Conservation (phyloP, 768 basidiomycete species). For the Podaxis sp. region DNA sequence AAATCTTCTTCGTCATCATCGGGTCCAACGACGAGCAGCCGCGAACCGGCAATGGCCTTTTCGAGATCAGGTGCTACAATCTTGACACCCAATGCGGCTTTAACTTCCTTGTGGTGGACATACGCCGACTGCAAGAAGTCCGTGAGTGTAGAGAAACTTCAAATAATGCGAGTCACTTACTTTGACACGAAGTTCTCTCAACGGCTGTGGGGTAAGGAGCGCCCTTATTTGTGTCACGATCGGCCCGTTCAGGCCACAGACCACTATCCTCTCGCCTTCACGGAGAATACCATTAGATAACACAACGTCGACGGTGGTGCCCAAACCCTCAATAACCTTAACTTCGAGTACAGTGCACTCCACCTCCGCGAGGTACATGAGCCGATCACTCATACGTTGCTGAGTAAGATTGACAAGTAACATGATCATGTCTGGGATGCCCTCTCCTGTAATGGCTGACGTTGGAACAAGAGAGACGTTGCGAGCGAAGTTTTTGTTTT, state of each 20-base stretch:
- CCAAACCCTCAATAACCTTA: slow-evolving; percentile 97
- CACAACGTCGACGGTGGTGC: slow-evolving; percentile 96
- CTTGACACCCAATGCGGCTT: slow-evolving; percentile 96
- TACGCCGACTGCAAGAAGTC: slow-evolving; percentile 73
- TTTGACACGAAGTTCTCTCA: slow-evolving; percentile 95
- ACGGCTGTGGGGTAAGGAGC: slow-evolving; percentile 91
- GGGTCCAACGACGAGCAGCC: slow-evolving; percentile 86
- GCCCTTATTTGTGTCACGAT: slow-evolving; percentile 95
- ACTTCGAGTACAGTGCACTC: slow-evolving; percentile 99
- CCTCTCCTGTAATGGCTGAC: slow-evolving; percentile 97
- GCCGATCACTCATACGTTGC: slow-evolving; percentile 93
- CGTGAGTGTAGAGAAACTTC: slow-evolving; percentile 11
- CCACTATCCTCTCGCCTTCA: slow-evolving; percentile 92
- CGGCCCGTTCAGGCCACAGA: slow-evolving; percentile 96
- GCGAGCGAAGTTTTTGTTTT: slow-evolving; percentile 92
- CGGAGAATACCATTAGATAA: slow-evolving; percentile 90
- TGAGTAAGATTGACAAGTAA: slow-evolving; percentile 96
- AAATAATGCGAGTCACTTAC: slow-evolving; percentile 35
- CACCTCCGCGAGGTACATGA: slow-evolving; percentile 97
- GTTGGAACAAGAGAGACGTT: slow-evolving; percentile 98
- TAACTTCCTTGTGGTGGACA: slow-evolving; percentile 96
- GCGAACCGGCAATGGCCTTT: slow-evolving; percentile 96
- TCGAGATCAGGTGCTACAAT: slow-evolving; percentile 93
- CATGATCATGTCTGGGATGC: slow-evolving; percentile 99
- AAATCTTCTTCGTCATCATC: slow-evolving; percentile 97